Evolutionary conservation across 2,329 filamentous ascomycete species (phyloP).

Genomic region (Alternaria arbusti): DNA sequence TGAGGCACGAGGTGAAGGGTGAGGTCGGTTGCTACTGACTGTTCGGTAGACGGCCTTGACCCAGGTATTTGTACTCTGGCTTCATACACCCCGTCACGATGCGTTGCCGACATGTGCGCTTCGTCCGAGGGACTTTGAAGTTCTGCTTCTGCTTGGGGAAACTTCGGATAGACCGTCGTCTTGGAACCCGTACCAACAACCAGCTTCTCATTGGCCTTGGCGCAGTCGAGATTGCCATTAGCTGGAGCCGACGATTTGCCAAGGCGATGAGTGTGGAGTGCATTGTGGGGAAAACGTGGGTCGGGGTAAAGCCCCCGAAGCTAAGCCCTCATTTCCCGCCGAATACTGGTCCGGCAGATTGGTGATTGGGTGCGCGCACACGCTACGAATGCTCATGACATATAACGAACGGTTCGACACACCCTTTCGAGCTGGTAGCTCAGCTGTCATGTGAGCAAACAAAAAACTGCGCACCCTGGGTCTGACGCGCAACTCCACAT

Average conservation of each 20-base stretch:
- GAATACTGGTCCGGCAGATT: constrained; percentile 10
- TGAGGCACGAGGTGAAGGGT: neutral
- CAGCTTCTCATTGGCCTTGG: neutral
- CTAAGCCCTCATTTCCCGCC: constrained; percentile 1
- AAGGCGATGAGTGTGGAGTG: constrained; percentile 22
- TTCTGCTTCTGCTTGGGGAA: constrained; percentile 3
- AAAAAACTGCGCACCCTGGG: neutral
- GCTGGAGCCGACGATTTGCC: constrained; percentile 11
- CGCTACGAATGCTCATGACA: constrained; percentile 1
- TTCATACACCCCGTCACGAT: neutral
- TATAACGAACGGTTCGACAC: neutral
- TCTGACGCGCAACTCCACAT: constrained; percentile 12
- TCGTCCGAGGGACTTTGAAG: constrained; percentile 10
- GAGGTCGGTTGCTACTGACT: neutral
- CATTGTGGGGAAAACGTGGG: constrained; percentile 10
- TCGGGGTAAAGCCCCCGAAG: constrained; percentile 9
- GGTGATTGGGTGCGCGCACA: constrained; percentile 10
- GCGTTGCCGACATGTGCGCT: constrained; percentile 1
- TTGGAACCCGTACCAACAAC: neutral
- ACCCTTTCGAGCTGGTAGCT: neutral
- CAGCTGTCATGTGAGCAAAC: constrained; percentile 5
- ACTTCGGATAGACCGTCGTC: constrained; percentile 3
- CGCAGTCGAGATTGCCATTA: neutral
- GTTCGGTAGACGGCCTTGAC: neutral
- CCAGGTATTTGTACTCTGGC: constrained; percentile 16